These are phyloP conservation scores for Pichia inconspicua DNA, from an alignment of 1,139 yeast species.

Conservation along the genomic window DNA sequence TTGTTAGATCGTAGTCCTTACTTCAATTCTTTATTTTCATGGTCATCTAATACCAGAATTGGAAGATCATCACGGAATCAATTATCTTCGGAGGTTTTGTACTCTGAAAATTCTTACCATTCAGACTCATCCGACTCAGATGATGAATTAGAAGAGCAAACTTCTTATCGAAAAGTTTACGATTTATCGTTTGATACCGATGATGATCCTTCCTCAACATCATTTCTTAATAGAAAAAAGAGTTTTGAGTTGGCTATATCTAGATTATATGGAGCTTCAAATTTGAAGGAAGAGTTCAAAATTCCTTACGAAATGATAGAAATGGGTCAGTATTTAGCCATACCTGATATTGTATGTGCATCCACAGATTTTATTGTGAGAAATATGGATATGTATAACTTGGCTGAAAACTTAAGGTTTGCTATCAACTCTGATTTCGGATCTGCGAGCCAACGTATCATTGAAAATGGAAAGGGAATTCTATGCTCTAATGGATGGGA, in stretches of 20 bases:
- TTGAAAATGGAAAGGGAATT: slow-evolving; percentile 39
- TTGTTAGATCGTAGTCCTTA: slow-evolving; percentile 40
- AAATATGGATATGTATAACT: slow-evolving; percentile 29
- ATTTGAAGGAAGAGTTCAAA: slow-evolving; percentile 27
- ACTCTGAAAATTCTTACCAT: not conserved
- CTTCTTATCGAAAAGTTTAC: slow-evolving; percentile 13
- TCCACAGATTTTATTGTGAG: slow-evolving; percentile 35
- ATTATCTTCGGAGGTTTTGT: not conserved
- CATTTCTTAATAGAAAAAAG: slow-evolving; percentile 25
- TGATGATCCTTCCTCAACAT: not conserved
- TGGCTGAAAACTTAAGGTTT: slow-evolving; percentile 33
- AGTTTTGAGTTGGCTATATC: slow-evolving; percentile 40
- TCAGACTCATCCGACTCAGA: slow-evolving; percentile 2
- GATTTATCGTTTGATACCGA: slow-evolving; percentile 35
- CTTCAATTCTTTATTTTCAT: slow-evolving; percentile 38
- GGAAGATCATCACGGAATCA: not conserved
- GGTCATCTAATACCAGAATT: slow-evolving; percentile 26
- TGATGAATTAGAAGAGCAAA: slow-evolving; percentile 1
- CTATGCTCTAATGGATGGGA: slow-evolving; percentile 42
- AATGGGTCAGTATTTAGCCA: slow-evolving; percentile 40
- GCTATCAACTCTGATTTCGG: slow-evolving; percentile 39
- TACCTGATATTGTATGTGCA: slow-evolving; percentile 36
- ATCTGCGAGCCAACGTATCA: slow-evolving; percentile 34
- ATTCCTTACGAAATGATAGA: slow-evolving; percentile 34
- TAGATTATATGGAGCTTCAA: slow-evolving; percentile 37